Evolutionary conservation across 2,329 filamentous ascomycete species (phyloP).

Genomic region (Fusarium setosum): DNA sequence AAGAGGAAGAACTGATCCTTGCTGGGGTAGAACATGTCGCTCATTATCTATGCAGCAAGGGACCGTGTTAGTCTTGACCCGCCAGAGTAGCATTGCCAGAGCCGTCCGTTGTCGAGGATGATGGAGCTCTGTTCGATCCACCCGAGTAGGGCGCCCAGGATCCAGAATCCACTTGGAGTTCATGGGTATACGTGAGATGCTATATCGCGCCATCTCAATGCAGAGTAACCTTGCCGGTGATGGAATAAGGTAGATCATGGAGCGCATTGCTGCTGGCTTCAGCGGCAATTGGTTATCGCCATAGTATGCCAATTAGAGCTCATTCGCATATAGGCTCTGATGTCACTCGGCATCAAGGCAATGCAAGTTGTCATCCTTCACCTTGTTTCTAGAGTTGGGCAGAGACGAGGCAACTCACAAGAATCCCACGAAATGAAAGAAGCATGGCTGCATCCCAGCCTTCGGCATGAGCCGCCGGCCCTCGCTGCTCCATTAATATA

Average conservation of each 20-base stretch:
- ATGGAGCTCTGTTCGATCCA: slow-evolving; percentile 33
- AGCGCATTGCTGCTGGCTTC: slow-evolving; percentile 5
- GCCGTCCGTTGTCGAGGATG: slow-evolving; percentile 26
- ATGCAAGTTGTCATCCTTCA: slow-evolving; percentile 23
- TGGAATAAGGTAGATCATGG: slow-evolving; percentile 14
- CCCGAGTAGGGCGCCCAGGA: slow-evolving; percentile 23
- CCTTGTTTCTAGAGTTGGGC: neutral
- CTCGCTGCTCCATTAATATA: slow-evolving; percentile 53
- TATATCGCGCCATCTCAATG: slow-evolving; percentile 43
- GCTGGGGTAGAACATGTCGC: slow-evolving; percentile 50
- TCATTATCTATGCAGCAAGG: slow-evolving; percentile 48
- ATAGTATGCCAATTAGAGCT: neutral
- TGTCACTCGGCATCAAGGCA: slow-evolving; percentile 28
- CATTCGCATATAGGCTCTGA: neutral
- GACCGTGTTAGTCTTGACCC: slow-evolving; percentile 35
- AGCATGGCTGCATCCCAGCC: slow-evolving; percentile 53
- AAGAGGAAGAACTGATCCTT: slow-evolving; percentile 51
- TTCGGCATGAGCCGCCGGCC: slow-evolving; percentile 48
- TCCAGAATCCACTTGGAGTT: slow-evolving; percentile 36
- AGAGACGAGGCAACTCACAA: slow-evolving; percentile 44
- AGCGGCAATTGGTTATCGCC: slow-evolving; percentile 7
- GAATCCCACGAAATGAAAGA: slow-evolving; percentile 50
- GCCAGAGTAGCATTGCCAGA: slow-evolving; percentile 37
- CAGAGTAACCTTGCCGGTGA: slow-evolving; percentile 38
- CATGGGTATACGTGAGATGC: slow-evolving; percentile 41